Evolutionary conservation across 768 basidiomycete genomes (phyloP).

Genomic region (Suillus tomentosus): DNA sequence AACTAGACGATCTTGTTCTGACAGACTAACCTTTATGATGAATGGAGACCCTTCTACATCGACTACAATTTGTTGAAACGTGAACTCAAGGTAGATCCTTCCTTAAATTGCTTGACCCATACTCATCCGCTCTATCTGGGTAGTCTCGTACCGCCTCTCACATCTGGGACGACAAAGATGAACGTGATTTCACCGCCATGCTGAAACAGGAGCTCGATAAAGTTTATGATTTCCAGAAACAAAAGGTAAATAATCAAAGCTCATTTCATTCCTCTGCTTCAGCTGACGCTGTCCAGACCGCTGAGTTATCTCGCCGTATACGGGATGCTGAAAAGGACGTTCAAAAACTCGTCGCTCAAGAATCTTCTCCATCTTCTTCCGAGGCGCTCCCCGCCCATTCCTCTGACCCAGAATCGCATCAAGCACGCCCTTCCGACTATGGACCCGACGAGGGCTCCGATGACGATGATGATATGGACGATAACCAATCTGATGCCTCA

Average conservation of each 20-base stretch:
- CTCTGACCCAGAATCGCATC: conserved; percentile 62
- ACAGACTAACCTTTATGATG: conserved; percentile 82
- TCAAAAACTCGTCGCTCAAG: conserved; percentile 69
- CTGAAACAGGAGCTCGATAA: conserved; percentile 90
- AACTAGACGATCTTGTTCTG: neutral
- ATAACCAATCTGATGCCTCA: conserved; percentile 64
- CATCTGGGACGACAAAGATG: conserved; percentile 77
- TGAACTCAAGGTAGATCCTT: conserved; percentile 70
- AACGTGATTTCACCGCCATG: conserved; percentile 75
- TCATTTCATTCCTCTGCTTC: conserved; percentile 8
- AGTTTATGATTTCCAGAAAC: conserved; percentile 90
- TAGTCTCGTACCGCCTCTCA: conserved; percentile 54
- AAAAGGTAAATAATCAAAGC: conserved; percentile 59
- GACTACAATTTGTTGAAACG: conserved; percentile 90
- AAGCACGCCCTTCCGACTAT: conserved; percentile 42
- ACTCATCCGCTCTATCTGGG: neutral
- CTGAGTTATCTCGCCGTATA: conserved; percentile 81
- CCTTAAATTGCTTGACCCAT: neutral
- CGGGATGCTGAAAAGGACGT: conserved; percentile 82
- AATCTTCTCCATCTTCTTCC: conserved; percentile 32
- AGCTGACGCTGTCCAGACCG: conserved; percentile 49
- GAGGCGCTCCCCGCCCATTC: conserved; percentile 26
- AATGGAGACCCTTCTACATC: conserved; percentile 90
- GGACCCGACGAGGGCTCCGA: conserved; percentile 68
- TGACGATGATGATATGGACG: conserved; percentile 46